Percentiles rank a stretch among this genome's conserved stretches.
These are phyloP conservation scores for Rhazya stricta DNA, from an alignment of 257 asterid species.

Conservation along the genomic window DNA sequence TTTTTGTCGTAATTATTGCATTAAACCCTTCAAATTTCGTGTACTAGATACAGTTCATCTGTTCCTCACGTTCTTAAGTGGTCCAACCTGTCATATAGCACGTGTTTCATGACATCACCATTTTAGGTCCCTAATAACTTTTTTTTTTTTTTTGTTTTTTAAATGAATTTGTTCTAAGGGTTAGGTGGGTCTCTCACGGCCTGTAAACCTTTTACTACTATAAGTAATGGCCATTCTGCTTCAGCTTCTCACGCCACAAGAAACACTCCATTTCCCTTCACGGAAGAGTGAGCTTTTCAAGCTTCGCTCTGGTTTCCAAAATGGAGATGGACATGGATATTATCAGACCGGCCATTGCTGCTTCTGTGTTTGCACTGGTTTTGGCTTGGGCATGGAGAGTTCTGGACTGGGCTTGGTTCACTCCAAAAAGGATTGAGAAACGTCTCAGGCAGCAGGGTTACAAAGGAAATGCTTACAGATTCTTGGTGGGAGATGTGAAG, in stretches of 20 bases:
- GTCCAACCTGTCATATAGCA: too few relatives aligned
- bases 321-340: slow-evolving; percentile 6
- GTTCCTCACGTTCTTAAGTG: too few relatives aligned
- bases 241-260: background rate
- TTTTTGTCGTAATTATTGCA: too few relatives aligned
- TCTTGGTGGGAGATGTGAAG: slow-evolving; percentile 22
- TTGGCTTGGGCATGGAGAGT: slow-evolving; percentile 22
- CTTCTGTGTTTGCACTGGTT: background rate
- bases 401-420: slow-evolving; percentile 22
- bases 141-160: too few relatives aligned
- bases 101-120: too few relatives aligned
- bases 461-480: slow-evolving; percentile 22
- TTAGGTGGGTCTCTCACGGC: background rate
- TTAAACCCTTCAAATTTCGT: too few relatives aligned
- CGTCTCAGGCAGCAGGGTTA: slow-evolving; percentile 22
- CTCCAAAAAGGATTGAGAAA: slow-evolving; percentile 25
- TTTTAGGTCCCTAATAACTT: too few relatives aligned
- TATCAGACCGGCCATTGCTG: background rate
- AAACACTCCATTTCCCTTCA: background rate
- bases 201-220: background rate
- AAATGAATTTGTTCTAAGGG: background rate
- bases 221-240: background rate
- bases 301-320: background rate
- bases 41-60: too few relatives aligned
- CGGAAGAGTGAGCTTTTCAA: background rate